Base-by-base conservation (phyloP, 176 grass and related monocot genomes). In the Hyparrhenia diplandra region DNA sequence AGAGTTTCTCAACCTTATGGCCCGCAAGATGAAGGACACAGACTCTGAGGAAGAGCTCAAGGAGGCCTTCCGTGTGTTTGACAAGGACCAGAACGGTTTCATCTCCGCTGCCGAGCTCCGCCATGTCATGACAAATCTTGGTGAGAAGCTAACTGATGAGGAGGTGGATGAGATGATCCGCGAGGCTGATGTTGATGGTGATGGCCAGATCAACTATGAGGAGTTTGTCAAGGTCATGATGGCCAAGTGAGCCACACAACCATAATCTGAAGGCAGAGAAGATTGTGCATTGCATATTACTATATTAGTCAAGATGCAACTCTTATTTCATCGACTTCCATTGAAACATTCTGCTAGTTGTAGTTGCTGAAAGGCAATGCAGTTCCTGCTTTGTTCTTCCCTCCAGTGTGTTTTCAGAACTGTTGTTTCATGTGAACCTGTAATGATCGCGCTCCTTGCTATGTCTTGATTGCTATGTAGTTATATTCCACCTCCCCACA, bases 151-250 rank as follows among this genome's bases (percentile, higher is more conserved):
- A 24, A 96, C 90, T 6, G 90, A 96, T 29, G 93, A 94, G 81
- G 92, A 94, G 81, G 92, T 94, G 0, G 93, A 96, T 2, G 93
- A 96, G 88, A 96, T 96, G 94, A 97, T 97, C 54, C 91, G 89
- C 42, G 94, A 97, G 62, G 94, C 94, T 47, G 94, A 97, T 85
- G 91, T 97, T 2, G 94, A 97, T 18, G 94, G 94, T 13, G 91
- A 97, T 61, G 94, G 94, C 25, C 94, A 97, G 78, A 97, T 97
- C 81, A 97, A 97, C 86, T 97, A 97, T 3, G 94, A 97, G 18
- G 94, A 97, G 77, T 97, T 97, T 21, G 94, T 97, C 77, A 94
- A 97, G 84, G 90, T 97, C 69, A 97, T 97, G 94, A 97, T 93
- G 94, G 90, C 94, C 60, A 97, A 97, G 78, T 93, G 84, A 97